Conservation (phyloP, 306 rosid genomes). For the Lagenaria siceraria region DNA sequence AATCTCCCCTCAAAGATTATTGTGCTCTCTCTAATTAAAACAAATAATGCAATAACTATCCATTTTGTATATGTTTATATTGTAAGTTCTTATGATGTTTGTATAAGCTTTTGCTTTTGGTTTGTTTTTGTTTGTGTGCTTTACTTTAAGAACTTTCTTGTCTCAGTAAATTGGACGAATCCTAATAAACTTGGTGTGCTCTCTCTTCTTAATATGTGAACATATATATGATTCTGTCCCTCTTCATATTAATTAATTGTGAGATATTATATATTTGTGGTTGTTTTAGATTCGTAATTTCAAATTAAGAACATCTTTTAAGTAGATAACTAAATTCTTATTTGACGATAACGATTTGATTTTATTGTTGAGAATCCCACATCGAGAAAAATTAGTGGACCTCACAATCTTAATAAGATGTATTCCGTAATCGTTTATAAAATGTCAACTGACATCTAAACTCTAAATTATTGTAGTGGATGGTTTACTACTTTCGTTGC, state of each 20-base stretch:
- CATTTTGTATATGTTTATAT: background rate
- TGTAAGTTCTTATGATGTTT: background rate
- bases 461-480: too few relatives aligned
- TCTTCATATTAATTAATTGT: background rate
- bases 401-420: too few relatives aligned
- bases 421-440: too few relatives aligned
- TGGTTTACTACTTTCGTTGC: too few relatives aligned
- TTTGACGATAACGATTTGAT: too few relatives aligned
- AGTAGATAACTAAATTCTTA: background rate
- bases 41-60: background rate
- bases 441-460: too few relatives aligned
- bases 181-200: background rate
- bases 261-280: background rate
- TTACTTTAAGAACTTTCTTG: background rate
- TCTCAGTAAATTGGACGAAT: background rate
- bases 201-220: background rate
- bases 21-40: constrained; percentile 17
- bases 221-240: background rate
- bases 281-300: background rate
- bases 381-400: too few relatives aligned
- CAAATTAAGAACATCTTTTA: background rate
- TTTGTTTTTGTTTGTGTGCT: background rate
- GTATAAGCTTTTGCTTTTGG: background rate
- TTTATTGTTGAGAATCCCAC: too few relatives aligned
- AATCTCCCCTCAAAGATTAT: constrained; percentile 20